These are phyloP conservation scores for Uncinocarpus reesii DNA, from an alignment of 2,329 filamentous ascomycete genomes.

Conservation along the genomic window DNA sequence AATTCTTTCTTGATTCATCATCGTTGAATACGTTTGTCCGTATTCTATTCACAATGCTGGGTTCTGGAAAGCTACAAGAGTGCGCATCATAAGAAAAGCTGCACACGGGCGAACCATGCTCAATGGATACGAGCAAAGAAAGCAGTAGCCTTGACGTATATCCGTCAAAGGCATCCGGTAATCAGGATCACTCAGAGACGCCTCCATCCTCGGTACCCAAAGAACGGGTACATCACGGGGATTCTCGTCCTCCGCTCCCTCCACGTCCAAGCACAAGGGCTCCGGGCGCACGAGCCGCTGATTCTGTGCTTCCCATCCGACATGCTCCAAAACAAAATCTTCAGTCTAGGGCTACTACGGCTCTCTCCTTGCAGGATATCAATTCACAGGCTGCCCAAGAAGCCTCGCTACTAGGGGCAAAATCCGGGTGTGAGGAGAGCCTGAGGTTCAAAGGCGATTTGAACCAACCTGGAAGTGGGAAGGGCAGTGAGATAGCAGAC, in stretches of 20 bases:
- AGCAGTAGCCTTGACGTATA: not conserved
- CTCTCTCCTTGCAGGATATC: conserved; percentile 69
- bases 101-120: conserved; percentile 5
- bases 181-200: not conserved
- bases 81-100: conserved; percentile 10
- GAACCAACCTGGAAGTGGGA: conserved; percentile 37
- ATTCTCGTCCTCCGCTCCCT: conserved; percentile 9
- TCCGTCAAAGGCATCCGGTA: not conserved
- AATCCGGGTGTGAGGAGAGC: conserved; percentile 23
- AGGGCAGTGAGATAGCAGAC: conserved; percentile 43
- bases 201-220: not conserved
- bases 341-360: conserved; percentile 66
- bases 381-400: conserved; percentile 66
- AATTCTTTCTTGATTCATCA: no score
- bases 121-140: conserved; percentile 11
- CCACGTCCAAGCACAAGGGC: conserved; percentile 24
- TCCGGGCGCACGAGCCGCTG: conserved; percentile 27
- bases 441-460: conserved; percentile 30
- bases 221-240: not conserved
- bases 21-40: no score
- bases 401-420: conserved; percentile 42
- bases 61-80: not conserved
- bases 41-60: no score
- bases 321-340: conserved; percentile 29
- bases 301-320: conserved; percentile 27